Percentiles rank a stretch among this genome's conserved stretches.
Conservation (phyloP, 192 early-diverging fungal genomes). For the Backusella circina region DNA sequence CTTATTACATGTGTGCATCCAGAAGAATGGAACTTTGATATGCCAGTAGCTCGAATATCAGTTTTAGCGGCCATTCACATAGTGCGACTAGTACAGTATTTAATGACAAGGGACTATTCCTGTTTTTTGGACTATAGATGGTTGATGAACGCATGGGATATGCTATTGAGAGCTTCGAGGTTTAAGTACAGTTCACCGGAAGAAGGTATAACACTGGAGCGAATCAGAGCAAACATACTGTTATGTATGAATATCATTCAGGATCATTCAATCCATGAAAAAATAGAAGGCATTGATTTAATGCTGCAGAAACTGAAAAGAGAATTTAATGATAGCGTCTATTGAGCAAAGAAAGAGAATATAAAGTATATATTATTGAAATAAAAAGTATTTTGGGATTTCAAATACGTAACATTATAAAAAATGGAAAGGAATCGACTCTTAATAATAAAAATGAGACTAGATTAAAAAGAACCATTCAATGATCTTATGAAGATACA, state of each 20-base stretch:
- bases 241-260: neutral
- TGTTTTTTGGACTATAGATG: slow-evolving; percentile 1
- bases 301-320: neutral
- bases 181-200: neutral
- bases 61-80: neutral
- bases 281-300: neutral
- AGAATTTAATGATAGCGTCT: neutral
- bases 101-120: neutral
- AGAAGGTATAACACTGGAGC: neutral
- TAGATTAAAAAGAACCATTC: no score
- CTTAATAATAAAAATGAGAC: no score
- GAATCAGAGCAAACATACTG: neutral
- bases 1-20: neutral
- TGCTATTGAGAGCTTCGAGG: neutral
- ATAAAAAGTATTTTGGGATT: no score
- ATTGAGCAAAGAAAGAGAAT: no score
- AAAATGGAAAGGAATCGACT: no score
- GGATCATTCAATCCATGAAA: neutral
- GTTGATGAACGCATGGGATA: neutral
- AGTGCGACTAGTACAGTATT: neutral
- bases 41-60: neutral
- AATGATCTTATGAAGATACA: no score
- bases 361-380: no score
- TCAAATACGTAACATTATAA: no score
- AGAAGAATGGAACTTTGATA: neutral